A percentile compares a stretch with the other conserved stretches of the same genome.
phyloP scores from a whole-genome alignment of 805 yeast species.

The Saccharomycopsis sp. region DNA sequence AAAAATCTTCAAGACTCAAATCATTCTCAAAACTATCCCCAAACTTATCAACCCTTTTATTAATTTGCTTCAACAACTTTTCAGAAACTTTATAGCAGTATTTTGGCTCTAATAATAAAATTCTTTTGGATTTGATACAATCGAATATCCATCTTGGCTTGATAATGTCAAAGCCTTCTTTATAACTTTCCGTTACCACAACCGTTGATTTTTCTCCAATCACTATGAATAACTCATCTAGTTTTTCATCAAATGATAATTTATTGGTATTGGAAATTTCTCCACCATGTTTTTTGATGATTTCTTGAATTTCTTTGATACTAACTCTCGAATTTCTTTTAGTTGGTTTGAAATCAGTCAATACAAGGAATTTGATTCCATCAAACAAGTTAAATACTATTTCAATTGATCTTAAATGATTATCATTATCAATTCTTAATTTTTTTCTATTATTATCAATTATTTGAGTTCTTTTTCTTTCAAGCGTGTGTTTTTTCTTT shows the following conservation, averaged over 20 bases:
- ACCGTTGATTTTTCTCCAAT: slow-evolving; percentile 31
- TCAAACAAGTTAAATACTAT: slow-evolving; percentile 30
- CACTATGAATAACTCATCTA: slow-evolving; percentile 20
- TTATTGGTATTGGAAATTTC: slow-evolving; percentile 28
- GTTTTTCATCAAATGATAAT: slow-evolving; percentile 15
- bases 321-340: slow-evolving; percentile 22
- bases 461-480: slow-evolving; percentile 18
- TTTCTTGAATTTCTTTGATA: slow-evolving; percentile 27
- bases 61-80: slow-evolving; percentile 21
- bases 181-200: slow-evolving; percentile 29
- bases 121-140: slow-evolving; percentile 33
- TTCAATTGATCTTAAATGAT: slow-evolving; percentile 17
- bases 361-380: slow-evolving; percentile 37
- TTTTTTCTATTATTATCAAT: not conserved
- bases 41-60: slow-evolving; percentile 37
- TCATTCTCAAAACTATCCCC: slow-evolving; percentile 60
- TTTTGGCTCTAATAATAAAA: slow-evolving; percentile 49
- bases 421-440: not conserved
- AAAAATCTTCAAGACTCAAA: too few relatives aligned
- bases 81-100: slow-evolving; percentile 40
- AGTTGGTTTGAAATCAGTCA: slow-evolving; percentile 35
- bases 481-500: slow-evolving; percentile 19
- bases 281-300: slow-evolving; percentile 44
- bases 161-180: slow-evolving; percentile 49
- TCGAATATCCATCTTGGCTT: slow-evolving; percentile 67